Conservation (phyloP, 2,329 filamentous ascomycete genomes). For the Fusarium albidum region DNA sequence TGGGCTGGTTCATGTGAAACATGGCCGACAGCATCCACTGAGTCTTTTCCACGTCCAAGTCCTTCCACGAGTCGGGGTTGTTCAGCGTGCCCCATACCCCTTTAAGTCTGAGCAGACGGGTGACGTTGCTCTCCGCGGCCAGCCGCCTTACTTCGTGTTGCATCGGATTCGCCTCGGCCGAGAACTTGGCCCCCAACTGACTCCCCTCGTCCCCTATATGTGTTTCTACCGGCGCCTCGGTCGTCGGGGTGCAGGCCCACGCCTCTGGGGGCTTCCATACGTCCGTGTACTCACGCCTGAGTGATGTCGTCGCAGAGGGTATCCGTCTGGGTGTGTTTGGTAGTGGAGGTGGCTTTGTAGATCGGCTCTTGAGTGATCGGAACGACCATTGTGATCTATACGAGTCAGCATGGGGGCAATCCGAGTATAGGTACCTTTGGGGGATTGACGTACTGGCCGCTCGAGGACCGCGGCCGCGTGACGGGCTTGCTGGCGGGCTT, state of each 20-base stretch:
- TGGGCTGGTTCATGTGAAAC: slow-evolving; percentile 49
- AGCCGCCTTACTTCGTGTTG: slow-evolving; percentile 16
- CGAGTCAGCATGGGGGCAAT: not conserved
- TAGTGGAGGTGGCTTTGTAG: not conserved
- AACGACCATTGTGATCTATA: slow-evolving; percentile 9
- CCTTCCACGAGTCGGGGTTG: not conserved
- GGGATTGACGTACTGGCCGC: slow-evolving; percentile 7
- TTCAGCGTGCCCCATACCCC: slow-evolving; percentile 2
- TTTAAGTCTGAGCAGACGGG: slow-evolving; percentile 13
- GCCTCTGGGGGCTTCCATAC: slow-evolving; percentile 19
- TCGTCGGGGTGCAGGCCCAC: slow-evolving; percentile 26
- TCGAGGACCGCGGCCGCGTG: slow-evolving; percentile 2
- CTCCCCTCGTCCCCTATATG: not conserved
- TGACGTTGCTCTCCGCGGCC: slow-evolving; percentile 13
- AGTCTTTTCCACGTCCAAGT: slow-evolving; percentile 62
- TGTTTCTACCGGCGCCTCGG: slow-evolving; percentile 6
- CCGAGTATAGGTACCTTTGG: accelerated
- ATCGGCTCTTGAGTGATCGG: slow-evolving; percentile 18
- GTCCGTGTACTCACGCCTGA: slow-evolving; percentile 10
- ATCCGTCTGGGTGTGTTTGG: slow-evolving; percentile 8
- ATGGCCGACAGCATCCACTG: slow-evolving; percentile 68
- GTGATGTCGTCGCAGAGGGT: slow-evolving; percentile 14
- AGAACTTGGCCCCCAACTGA: not conserved
- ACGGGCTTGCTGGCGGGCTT: slow-evolving; percentile 12
- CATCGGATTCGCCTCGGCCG: slow-evolving; percentile 12